Evolutionary conservation across 805 yeast species (phyloP).

Genomic region (Teunomyces lycoperdinae): DNA sequence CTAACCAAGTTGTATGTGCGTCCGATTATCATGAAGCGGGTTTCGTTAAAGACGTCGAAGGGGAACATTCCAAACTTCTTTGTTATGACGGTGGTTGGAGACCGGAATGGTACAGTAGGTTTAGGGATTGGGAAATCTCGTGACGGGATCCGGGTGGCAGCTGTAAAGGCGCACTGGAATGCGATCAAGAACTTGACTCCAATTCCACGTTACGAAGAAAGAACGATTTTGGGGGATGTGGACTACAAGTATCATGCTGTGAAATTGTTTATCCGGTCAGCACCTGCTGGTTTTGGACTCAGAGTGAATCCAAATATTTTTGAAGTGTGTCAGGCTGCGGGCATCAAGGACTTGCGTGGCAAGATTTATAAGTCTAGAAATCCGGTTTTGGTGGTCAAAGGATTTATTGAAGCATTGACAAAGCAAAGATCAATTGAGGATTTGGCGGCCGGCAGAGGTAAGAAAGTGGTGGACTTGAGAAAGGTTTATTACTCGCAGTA

Average conservation of each 20-base stretch:
- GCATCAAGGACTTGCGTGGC: slow-evolving; percentile 89
- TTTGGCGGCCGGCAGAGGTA: slow-evolving; percentile 88
- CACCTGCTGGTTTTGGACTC: slow-evolving; percentile 91
- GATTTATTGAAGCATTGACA: slow-evolving; percentile 78
- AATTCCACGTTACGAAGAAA: slow-evolving; percentile 83
- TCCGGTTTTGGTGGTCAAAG: slow-evolving; percentile 91
- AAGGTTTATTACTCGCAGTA: slow-evolving; percentile 70
- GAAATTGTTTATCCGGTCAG: slow-evolving; percentile 73
- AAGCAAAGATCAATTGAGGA: slow-evolving; percentile 83
- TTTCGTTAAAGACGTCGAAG: slow-evolving; percentile 86
- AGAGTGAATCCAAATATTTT: slow-evolving; percentile 87
- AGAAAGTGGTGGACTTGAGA: slow-evolving; percentile 89
- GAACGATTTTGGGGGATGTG: slow-evolving; percentile 85
- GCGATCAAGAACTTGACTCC: slow-evolving; percentile 82
- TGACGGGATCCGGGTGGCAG: slow-evolving; percentile 70
- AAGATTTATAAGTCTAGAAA: slow-evolving; percentile 91
- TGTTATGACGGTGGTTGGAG: slow-evolving; percentile 87
- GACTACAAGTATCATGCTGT: slow-evolving; percentile 86
- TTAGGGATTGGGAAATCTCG: slow-evolving; percentile 93
- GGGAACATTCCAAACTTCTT: slow-evolving; percentile 85
- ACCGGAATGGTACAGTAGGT: slow-evolving; percentile 89
- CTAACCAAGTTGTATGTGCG: slow-evolving; percentile 60
- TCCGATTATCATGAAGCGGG: slow-evolving; percentile 72
- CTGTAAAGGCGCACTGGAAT: slow-evolving; percentile 85
- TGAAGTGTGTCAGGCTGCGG: slow-evolving; percentile 89